Conservation (phyloP, 2,329 filamentous ascomycete species). For the Fusarium clavum region DNA sequence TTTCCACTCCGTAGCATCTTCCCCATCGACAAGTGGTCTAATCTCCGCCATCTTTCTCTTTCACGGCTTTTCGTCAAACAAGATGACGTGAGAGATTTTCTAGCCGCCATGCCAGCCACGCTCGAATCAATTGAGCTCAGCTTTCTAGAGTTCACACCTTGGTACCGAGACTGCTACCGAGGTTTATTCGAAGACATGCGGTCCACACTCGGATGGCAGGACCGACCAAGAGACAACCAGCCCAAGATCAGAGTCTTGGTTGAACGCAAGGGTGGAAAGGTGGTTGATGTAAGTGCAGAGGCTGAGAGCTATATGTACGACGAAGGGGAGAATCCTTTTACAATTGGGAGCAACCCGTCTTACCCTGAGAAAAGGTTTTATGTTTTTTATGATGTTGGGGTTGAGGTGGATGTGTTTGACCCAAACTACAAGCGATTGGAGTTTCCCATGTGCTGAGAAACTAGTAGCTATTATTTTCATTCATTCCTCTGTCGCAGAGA, state of each 20-base stretch:
- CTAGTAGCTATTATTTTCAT: not conserved
- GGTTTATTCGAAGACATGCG: slow-evolving; percentile 17
- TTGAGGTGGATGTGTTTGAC: not conserved
- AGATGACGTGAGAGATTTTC: not conserved
- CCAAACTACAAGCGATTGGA: not conserved
- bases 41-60: slow-evolving; percentile 23
- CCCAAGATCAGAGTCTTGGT: slow-evolving; percentile 10
- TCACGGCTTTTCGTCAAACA: not conserved
- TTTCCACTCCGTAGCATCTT: slow-evolving; percentile 47
- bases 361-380: not conserved
- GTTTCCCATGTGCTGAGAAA: not conserved
- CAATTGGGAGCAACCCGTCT: not conserved
- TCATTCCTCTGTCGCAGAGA: not conserved
- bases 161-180: not conserved
- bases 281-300: not conserved
- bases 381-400: not conserved
- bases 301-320: not conserved
- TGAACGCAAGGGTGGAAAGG: not conserved
- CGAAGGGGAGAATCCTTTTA: not conserved
- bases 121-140: slow-evolving; percentile 51
- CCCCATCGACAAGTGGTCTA: slow-evolving; percentile 45
- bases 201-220: slow-evolving; percentile 7
- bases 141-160: slow-evolving; percentile 45
- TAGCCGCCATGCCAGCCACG: slow-evolving; percentile 39
- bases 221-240: not conserved